phyloP scores from a whole-genome alignment of 1,284 basidiomycete species.

The Cystobasidium slooffiae region DNA sequence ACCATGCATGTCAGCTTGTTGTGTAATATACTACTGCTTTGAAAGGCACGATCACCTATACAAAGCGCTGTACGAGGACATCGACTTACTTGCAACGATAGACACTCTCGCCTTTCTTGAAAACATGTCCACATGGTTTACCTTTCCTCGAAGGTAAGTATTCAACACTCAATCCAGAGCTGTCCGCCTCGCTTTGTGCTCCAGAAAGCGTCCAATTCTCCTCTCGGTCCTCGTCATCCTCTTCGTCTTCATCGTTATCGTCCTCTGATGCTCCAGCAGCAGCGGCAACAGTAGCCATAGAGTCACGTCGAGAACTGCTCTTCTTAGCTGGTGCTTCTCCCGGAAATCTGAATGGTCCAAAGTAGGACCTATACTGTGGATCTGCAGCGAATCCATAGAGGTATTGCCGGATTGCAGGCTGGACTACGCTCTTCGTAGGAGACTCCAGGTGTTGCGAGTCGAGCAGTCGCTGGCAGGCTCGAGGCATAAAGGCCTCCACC shows the following conservation, averaged over 20 bases:
- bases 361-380: constrained; percentile 13
- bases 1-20: constrained; percentile 11
- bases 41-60: neutral
- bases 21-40: neutral
- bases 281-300: neutral
- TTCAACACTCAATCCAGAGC: constrained; percentile 26
- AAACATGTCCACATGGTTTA: constrained; percentile 53
- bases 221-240: constrained; percentile 17
- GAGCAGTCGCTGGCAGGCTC: constrained; percentile 24
- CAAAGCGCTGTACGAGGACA: neutral
- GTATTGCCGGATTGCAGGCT: constrained; percentile 25
- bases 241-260: constrained; percentile 26
- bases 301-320: neutral
- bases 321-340: neutral
- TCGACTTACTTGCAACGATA: constrained; percentile 52
- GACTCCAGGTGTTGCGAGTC: constrained; percentile 30
- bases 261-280: neutral
- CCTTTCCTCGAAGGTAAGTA: constrained; percentile 34
- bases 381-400: constrained; percentile 33
- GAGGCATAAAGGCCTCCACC: constrained; percentile 30
- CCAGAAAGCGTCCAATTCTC: constrained; percentile 31
- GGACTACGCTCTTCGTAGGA: constrained; percentile 25
- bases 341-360: constrained; percentile 28
- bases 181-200: constrained; percentile 24
- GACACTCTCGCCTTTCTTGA: constrained; percentile 53